Evolutionary conservation across 768 basidiomycete genomes (phyloP), one percentile per base, ranked within the genome.

Genomic region (Mycena kentingensis): DNA sequence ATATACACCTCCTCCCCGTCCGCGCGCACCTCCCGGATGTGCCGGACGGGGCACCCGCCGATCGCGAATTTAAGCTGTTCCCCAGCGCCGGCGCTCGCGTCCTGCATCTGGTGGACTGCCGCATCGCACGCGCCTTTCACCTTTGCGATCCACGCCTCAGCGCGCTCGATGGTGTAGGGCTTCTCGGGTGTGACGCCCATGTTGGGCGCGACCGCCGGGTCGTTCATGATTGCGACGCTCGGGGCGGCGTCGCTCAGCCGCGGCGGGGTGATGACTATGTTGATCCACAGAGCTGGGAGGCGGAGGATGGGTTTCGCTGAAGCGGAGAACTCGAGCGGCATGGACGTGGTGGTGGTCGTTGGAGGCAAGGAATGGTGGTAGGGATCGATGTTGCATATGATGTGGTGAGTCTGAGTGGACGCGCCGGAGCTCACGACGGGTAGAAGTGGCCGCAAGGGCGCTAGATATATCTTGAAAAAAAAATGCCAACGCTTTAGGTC

Each of bases 301-400:
- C 76, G 75, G 16, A 84, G 69, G 63, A 73, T 82, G 2, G 75
- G 79, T 60, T 83, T n/a, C n/a, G n/a, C n/a, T n/a, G n/a, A n/a
- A n/a, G n/a, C n/a, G n/a, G n/a, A n/a, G n/a, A n/a, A n/a, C n/a
- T n/a, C n/a, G n/a, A n/a, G n/a, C n/a, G n/a, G n/a, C n/a, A n/a
- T n/a, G n/a, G n/a, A n/a, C n/a, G n/a, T n/a, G n/a, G n/a, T n/a
- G n/a, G n/a, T n/a, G n/a, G n/a, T n/a, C n/a, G n/a, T n/a, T n/a
- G n/a, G n/a, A n/a, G n/a, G n/a, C n/a, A n/a, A n/a, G n/a, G n/a
- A n/a, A n/a, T n/a, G n/a, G n/a, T n/a, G n/a, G n/a, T n/a, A n/a
- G n/a, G n/a, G n/a, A n/a, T n/a, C n/a, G n/a, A n/a, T n/a, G n/a
- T n/a, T n/a, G n/a, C n/a, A n/a, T n/a, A n/a, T n/a, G n/a, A n/a